Conservation (phyloP, 164 flowering plant species). For the Amborella trichopoda region DNA sequence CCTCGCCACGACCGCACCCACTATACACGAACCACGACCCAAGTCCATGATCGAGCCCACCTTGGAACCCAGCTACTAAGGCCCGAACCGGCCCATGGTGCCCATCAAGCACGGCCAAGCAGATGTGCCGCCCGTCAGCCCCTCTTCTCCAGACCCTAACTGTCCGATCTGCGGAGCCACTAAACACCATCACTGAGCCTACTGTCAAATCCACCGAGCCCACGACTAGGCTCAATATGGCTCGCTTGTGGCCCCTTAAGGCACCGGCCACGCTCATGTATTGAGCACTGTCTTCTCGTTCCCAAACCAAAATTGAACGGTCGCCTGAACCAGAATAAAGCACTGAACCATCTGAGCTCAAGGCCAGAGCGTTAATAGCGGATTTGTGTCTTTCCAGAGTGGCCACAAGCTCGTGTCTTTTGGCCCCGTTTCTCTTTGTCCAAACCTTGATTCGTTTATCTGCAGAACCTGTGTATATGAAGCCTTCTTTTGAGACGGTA, state of each 20-base stretch:
- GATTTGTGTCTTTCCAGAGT: conserved; percentile 61
- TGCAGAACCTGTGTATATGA: conserved; percentile 82
- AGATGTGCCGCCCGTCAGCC: conserved; percentile 23
- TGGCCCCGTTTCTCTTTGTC: conserved; percentile 34
- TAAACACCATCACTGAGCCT: conserved; percentile 18
- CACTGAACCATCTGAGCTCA: conserved; percentile 42
- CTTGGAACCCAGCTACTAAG: conserved; percentile 32
- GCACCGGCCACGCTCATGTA: conserved; percentile 43
- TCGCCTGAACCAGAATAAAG: conserved; percentile 78
- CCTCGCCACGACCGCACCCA: conserved; percentile 73
- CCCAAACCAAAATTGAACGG: conserved; percentile 66
- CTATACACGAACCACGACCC: conserved; percentile 39
- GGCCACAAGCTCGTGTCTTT: conserved; percentile 34
- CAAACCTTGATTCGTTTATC: conserved; percentile 78
- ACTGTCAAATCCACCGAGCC: conserved; percentile 24
- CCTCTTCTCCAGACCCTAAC: conserved; percentile 63
- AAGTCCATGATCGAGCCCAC: not conserved
- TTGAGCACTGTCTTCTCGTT: conserved; percentile 16
- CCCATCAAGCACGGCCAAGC: conserved; percentile 71
- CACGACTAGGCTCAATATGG: conserved; percentile 57
- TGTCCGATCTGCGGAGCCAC: conserved; percentile 84
- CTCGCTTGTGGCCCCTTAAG: conserved; percentile 56
- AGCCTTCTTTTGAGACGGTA: conserved; percentile 39
- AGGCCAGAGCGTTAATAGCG: conserved; percentile 66
- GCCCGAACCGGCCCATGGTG: conserved; percentile 80